Conservation (phyloP, 2,329 filamentous ascomycete genomes). For the Venturia carpophila region DNA sequence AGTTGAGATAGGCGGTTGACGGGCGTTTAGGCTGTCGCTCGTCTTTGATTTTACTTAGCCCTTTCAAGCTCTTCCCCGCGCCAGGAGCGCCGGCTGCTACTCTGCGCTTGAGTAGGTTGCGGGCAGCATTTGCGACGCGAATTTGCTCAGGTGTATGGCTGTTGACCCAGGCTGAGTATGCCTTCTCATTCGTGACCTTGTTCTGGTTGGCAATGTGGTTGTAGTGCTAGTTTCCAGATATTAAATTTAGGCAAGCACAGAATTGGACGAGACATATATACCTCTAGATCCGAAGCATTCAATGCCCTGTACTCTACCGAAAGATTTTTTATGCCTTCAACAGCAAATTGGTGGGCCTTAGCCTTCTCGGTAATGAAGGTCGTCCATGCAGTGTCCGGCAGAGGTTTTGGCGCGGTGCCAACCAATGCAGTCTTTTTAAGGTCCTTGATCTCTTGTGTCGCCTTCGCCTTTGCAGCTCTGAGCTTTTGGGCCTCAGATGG, state of each 20-base stretch:
- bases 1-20: constrained; percentile 35
- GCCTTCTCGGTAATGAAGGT: constrained; percentile 27
- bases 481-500: constrained; percentile 27
- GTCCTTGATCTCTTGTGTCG: constrained; percentile 23
- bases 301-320: constrained; percentile 25
- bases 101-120: constrained; percentile 30
- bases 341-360: neutral
- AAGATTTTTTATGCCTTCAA: constrained; percentile 15
- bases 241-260: constrained; percentile 18
- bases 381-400: constrained; percentile 23
- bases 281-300: constrained; percentile 31
- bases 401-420: constrained; percentile 25
- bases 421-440: constrained; percentile 33
- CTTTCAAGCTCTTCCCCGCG: constrained; percentile 18
- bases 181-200: constrained; percentile 36
- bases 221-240: constrained; percentile 39
- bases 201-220: constrained; percentile 44
- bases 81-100: constrained; percentile 20
- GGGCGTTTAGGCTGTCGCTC: constrained; percentile 45
- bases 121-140: constrained; percentile 51
- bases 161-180: constrained; percentile 48
- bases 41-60: constrained; percentile 40
- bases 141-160: constrained; percentile 51
- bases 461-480: constrained; percentile 21
- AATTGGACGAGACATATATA: constrained; percentile 20